Conservation (phyloP, 2,329 filamentous ascomycete genomes). For the Ceratocystis variospora region DNA sequence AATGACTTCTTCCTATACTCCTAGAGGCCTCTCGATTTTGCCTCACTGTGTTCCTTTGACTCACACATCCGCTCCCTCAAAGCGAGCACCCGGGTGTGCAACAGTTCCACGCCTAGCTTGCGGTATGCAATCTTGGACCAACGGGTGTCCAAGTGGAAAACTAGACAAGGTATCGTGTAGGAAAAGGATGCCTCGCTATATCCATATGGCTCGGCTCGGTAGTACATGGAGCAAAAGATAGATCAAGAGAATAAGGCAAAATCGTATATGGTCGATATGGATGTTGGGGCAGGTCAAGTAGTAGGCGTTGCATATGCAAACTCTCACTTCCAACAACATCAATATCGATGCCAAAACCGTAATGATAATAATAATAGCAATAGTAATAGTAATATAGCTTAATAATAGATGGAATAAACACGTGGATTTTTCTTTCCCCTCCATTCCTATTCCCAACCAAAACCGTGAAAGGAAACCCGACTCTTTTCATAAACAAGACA, state of each 20-base stretch:
- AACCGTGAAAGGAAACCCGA: background rate
- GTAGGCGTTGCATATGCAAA: background rate
- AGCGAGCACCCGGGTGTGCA: background rate
- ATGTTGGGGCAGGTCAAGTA: background rate
- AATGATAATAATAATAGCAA: background rate
- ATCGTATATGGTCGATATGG: background rate
- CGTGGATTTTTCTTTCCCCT: background rate
- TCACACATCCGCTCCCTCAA: background rate
- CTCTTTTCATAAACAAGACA: conserved; percentile 10
- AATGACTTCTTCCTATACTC: background rate
- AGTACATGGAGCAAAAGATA: background rate
- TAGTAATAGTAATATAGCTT: background rate
- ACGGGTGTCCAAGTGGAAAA: background rate
- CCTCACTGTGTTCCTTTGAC: background rate
- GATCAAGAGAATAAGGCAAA: background rate
- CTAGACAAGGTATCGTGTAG: background rate
- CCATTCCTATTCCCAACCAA: background rate
- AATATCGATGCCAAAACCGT: background rate
- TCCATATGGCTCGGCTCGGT: background rate
- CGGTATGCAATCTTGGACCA: background rate
- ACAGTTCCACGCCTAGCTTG: background rate
- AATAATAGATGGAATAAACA: background rate
- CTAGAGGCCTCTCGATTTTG: background rate
- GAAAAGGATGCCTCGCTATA: background rate
- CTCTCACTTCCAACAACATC: background rate